Percentiles rank a stretch among this genome's conserved stretches.
phyloP scores from a whole-genome alignment of 2,329 filamentous ascomycete genomes.

The Aspergillus arachidicola region DNA sequence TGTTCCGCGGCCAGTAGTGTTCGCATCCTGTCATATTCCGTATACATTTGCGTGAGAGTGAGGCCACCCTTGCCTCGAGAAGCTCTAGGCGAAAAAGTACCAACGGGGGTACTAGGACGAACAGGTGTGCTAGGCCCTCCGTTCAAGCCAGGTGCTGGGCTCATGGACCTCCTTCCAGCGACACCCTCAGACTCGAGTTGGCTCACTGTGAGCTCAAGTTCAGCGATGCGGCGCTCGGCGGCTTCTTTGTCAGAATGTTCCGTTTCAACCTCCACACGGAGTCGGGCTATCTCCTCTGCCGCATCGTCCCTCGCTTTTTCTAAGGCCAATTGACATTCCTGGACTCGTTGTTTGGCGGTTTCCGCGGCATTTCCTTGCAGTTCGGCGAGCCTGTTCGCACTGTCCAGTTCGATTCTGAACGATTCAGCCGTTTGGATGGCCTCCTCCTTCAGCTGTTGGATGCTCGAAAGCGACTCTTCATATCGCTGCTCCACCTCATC shows the following conservation, averaged over 20 bases:
- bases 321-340: conserved; percentile 59
- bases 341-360: conserved; percentile 61
- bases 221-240: conserved; percentile 64
- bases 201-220: conserved; percentile 66
- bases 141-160: conserved; percentile 57
- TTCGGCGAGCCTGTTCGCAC: conserved; percentile 77
- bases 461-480: conserved; percentile 77
- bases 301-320: conserved; percentile 65
- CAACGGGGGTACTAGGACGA: conserved; percentile 52
- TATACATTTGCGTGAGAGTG: conserved; percentile 65
- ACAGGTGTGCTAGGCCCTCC: conserved; percentile 54
- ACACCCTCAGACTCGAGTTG: conserved; percentile 59
- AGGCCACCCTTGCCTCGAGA: conserved; percentile 57
- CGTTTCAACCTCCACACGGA: conserved; percentile 57
- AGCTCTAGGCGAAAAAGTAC: conserved; percentile 56
- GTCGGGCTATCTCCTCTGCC: conserved; percentile 58
- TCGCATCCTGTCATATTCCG: conserved; percentile 63
- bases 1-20: conserved; percentile 74
- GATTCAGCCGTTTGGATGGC: conserved; percentile 81
- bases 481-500: conserved; percentile 84
- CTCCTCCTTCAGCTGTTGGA: conserved; percentile 84
- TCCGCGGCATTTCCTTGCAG: conserved; percentile 63
- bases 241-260: conserved; percentile 63
- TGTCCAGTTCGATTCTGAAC: conserved; percentile 83
- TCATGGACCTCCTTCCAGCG: conserved; percentile 50